Base-by-base conservation (phyloP, 805 yeast genomes). In the Candida taoyuanica region DNA sequence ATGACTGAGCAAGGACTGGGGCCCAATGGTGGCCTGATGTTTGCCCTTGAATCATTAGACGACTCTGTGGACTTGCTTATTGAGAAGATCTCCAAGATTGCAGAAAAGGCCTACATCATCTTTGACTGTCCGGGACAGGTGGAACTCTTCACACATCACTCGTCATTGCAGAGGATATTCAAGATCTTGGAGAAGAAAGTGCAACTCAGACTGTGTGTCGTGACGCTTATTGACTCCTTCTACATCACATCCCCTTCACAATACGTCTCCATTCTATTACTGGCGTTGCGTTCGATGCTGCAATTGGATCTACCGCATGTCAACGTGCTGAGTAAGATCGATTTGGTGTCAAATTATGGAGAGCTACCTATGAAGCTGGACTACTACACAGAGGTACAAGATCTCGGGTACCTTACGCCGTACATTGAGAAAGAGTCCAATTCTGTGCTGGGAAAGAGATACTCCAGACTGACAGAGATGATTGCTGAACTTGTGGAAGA, bases 51-150 rank as follows among this genome's bases (percentile, higher is more conserved):
- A 53, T 68, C 67, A 0, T 43, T 70, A 17, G 74, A 84, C 58
- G 67, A 67, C 21, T 70, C 78, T 17, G 62, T 81, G 34, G 84
- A 81, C 19, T 66, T 69, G 32, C 75, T 87, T 50, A 55, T 82
- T 4, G 63, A 65, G 8, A 76, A 73, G 54, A 65, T 91, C 23
- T 67, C 71, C 40, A 65, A 69, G 23, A 64, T 88, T 11, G 74
- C 83, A 5, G 69, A 73, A 29, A 67, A 67, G 17, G 76, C 80
- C 28, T 87, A 87, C 48, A 59, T 87, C 11, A 66, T 87, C 4
- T 85, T 87, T 62, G 96, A 87, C 59, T 85, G 95, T 55, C 96
- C 97, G 1, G 98, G 98, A 2, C 98, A 93, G 59, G 93, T 88
- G 1, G 99, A 93, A 58, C 71, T 93, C 13, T 93, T 85, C 63